phyloP scores from a whole-genome alignment of 192 early-diverging fungal species.

The Kickxella alabastrina region DNA sequence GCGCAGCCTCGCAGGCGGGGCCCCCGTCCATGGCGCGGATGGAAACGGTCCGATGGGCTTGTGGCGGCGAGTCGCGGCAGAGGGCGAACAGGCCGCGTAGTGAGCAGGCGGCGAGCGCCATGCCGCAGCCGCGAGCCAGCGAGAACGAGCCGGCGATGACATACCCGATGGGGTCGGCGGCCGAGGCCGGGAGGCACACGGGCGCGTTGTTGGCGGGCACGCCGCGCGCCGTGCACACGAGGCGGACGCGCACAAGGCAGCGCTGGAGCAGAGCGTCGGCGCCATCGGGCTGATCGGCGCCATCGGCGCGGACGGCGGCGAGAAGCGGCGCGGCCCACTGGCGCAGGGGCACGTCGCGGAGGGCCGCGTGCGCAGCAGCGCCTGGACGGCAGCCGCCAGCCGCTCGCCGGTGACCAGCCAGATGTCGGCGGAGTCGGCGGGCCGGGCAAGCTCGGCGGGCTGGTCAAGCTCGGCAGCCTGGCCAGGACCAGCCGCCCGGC shows the following conservation, averaged over 20 bases:
- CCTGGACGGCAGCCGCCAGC: constrained; percentile 8
- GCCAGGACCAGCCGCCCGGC: no score
- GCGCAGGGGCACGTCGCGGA: background rate
- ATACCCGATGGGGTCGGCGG: constrained; percentile 24
- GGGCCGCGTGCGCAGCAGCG: background rate
- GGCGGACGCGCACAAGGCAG: constrained; percentile 41
- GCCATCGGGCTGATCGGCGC: background rate
- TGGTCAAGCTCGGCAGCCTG: no score
- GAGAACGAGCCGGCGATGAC: constrained; percentile 45
- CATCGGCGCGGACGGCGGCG: background rate
- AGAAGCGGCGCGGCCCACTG: constrained; percentile 37
- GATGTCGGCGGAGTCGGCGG: constrained; percentile 5
- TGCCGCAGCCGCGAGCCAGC: constrained; percentile 43
- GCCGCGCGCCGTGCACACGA: constrained; percentile 38
- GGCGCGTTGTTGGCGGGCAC: constrained; percentile 32
- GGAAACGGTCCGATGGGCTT: background rate
- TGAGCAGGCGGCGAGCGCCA: constrained; percentile 47
- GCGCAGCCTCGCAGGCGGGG: constrained; percentile 19
- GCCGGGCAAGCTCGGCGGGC: no score
- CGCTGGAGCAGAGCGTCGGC: constrained; percentile 7
- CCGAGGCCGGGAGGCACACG: constrained; percentile 10
- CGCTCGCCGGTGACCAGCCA: constrained; percentile 40
- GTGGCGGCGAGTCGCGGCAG: background rate
- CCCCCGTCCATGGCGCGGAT: constrained; percentile 28
- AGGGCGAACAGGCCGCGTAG: constrained; percentile 29